phyloP scores from a whole-genome alignment of 2,329 filamentous ascomycete genomes.

The Volutella citrinella region DNA sequence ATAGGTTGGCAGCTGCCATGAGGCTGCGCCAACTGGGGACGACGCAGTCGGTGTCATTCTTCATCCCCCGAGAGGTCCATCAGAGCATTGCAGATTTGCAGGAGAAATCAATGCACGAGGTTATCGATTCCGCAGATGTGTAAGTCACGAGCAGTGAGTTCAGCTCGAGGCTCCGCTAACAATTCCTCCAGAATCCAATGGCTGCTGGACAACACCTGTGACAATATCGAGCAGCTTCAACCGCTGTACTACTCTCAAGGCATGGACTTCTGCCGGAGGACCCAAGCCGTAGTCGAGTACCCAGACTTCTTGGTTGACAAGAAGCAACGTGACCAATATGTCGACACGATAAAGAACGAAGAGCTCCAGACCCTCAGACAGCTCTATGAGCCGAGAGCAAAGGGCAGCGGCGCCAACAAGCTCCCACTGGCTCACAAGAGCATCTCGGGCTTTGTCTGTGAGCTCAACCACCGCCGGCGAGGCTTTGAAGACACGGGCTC shows the following conservation, averaged over 20 bases:
- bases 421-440: slow-evolving; percentile 11
- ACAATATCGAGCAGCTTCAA: slow-evolving; percentile 55
- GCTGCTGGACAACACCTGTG: slow-evolving; percentile 62
- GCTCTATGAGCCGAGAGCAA: slow-evolving; percentile 47
- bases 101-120: slow-evolving; percentile 18
- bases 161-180: too few relatives aligned
- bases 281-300: slow-evolving; percentile 45
- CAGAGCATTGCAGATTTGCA: slow-evolving; percentile 55
- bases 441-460: slow-evolving; percentile 16
- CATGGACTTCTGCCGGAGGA: slow-evolving; percentile 54
- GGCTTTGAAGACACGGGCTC: slow-evolving; percentile 22
- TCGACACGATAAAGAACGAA: slow-evolving; percentile 38
- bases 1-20: slow-evolving; percentile 52
- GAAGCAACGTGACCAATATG: slow-evolving; percentile 30
- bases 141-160: too few relatives aligned
- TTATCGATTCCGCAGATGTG: slow-evolving; percentile 21
- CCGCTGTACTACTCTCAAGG: slow-evolving; percentile 59
- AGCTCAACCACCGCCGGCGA: slow-evolving; percentile 18
- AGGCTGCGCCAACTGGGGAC: slow-evolving; percentile 54
- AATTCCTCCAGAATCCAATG: slow-evolving; percentile 36
- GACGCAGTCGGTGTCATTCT: slow-evolving; percentile 53
- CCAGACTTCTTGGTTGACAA: slow-evolving; percentile 39
- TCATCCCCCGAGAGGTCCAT: slow-evolving; percentile 58
- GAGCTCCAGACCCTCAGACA: slow-evolving; percentile 57
- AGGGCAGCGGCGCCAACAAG: slow-evolving; percentile 8